phyloP scores from a whole-genome alignment of 306 rosid genomes.

The Cercis canadensis region DNA sequence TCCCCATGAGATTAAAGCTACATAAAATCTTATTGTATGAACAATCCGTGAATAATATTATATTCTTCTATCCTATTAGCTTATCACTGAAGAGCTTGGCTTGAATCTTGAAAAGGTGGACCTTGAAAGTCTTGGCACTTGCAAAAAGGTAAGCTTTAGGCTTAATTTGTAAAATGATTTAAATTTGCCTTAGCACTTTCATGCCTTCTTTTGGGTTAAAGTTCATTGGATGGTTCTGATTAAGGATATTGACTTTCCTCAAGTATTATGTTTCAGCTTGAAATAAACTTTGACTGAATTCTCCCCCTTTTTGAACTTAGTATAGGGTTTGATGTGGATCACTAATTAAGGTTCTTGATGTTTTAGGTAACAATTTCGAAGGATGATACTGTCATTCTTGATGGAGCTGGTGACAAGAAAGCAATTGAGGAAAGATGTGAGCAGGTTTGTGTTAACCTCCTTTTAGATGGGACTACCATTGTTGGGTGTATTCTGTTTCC shows the following conservation, averaged over 20 bases:
- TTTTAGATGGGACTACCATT: neutral
- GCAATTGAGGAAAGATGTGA: slow-evolving; percentile 91
- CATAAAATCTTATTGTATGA: slow-evolving; percentile 15
- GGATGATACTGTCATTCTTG: slow-evolving; percentile 96
- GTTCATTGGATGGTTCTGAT: neutral
- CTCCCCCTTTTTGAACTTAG: neutral
- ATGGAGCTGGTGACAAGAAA: slow-evolving; percentile 94
- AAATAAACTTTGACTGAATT: neutral
- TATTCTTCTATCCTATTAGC: slow-evolving; percentile 48
- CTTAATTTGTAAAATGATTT: slow-evolving; percentile 12
- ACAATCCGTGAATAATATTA: slow-evolving; percentile 1
- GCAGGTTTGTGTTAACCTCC: slow-evolving; percentile 61
- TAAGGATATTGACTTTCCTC: neutral
- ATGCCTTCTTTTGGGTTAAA: neutral
- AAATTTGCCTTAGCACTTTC: neutral
- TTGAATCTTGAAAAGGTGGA: slow-evolving; percentile 91
- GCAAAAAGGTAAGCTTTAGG: slow-evolving; percentile 75
- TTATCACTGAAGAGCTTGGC: slow-evolving; percentile 94
- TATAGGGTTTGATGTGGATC: neutral
- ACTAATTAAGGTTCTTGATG: slow-evolving; percentile 20
- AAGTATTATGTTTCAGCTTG: neutral
- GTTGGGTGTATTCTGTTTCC: slow-evolving; percentile 11
- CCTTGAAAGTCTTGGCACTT: slow-evolving; percentile 75
- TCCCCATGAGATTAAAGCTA: slow-evolving; percentile 4
- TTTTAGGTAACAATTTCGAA: slow-evolving; percentile 85